Conservation (phyloP, 441 rosid genomes). For the Dalechampia spathulata region DNA sequence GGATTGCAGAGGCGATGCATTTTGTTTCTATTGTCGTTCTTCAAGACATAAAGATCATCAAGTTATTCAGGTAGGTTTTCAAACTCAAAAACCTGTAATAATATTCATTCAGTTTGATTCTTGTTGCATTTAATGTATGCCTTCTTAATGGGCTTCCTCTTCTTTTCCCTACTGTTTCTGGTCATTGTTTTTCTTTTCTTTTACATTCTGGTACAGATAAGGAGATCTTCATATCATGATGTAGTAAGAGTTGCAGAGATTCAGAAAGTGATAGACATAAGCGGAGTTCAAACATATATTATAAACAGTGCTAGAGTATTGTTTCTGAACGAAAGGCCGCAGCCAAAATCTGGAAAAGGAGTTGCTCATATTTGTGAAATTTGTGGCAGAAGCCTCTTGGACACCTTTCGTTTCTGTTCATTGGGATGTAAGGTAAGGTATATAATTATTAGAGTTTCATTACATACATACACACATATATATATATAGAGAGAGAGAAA, state of each 20-base stretch:
- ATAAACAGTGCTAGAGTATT: conserved; percentile 70
- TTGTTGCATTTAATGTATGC: too few relatives aligned
- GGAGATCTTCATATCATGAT: conserved; percentile 76
- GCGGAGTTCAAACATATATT: conserved; percentile 68
- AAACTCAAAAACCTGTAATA: too few relatives aligned
- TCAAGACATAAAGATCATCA: conserved; percentile 66
- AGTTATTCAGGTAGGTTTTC: conserved; percentile 57
- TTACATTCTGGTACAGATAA: conserved; percentile 29
- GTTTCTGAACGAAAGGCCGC: conserved; percentile 73
- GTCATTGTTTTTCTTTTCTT: neutral
- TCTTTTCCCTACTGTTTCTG: too few relatives aligned
- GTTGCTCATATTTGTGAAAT: conserved; percentile 50
- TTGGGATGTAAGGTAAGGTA: conserved; percentile 69
- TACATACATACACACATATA: too few relatives aligned
- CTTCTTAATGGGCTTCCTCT: too few relatives aligned
- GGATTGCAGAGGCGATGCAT: conserved; percentile 48
- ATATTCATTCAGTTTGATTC: too few relatives aligned
- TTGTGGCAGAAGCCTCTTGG: conserved; percentile 59
- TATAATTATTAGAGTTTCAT: too few relatives aligned
- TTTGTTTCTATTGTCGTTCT: conserved; percentile 71
- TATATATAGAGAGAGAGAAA: too few relatives aligned
- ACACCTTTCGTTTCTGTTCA: conserved; percentile 64
- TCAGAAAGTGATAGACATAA: conserved; percentile 52
- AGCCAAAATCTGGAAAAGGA: conserved; percentile 46
- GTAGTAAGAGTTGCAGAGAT: conserved; percentile 66